These are phyloP conservation scores for Wickerhamiella alocasiicola DNA, from an alignment of 805 yeast genomes.

Conservation along the genomic window DNA sequence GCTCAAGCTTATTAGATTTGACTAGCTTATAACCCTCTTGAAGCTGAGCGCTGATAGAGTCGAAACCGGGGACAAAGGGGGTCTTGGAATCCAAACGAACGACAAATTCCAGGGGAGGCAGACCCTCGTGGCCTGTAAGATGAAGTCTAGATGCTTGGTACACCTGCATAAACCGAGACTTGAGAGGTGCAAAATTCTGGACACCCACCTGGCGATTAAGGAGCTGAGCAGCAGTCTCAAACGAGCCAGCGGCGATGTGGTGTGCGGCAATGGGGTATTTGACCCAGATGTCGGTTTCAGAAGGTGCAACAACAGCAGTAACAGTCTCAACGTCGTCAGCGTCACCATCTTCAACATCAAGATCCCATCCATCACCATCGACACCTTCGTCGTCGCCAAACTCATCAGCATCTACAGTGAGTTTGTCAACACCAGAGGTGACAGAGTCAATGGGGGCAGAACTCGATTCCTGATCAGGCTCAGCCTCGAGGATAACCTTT, in stretches of 20 bases:
- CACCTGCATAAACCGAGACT: conserved; percentile 69
- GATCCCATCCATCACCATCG: conserved; percentile 26
- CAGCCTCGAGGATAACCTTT: conserved; percentile 33
- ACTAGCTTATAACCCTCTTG: conserved; percentile 71
- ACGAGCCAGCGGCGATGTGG: conserved; percentile 90
- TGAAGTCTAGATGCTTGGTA: conserved; percentile 70
- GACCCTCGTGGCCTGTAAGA: conserved; percentile 59
- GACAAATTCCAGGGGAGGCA: conserved; percentile 56
- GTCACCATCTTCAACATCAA: conserved; percentile 39
- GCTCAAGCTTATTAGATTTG: conserved; percentile 69
- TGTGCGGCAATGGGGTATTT: conserved; percentile 86
- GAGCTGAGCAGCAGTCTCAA: conserved; percentile 89
- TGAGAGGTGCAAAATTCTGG: conserved; percentile 75
- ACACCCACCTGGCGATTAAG: conserved; percentile 83
- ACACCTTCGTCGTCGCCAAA: conserved; percentile 34
- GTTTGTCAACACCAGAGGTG: conserved; percentile 17
- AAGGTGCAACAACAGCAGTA: conserved; percentile 29
- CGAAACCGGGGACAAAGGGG: conserved; percentile 70
- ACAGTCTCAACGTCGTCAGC: conserved; percentile 32
- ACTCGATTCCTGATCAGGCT: conserved; percentile 16
- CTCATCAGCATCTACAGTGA: conserved; percentile 27
- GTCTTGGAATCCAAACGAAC: conserved; percentile 56
- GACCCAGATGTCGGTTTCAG: conserved; percentile 69
- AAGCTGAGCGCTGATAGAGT: conserved; percentile 45
- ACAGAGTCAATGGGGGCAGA: conserved; percentile 21